Conservation (phyloP, 2,329 filamentous ascomycete genomes). For the Cryphonectria japonica region DNA sequence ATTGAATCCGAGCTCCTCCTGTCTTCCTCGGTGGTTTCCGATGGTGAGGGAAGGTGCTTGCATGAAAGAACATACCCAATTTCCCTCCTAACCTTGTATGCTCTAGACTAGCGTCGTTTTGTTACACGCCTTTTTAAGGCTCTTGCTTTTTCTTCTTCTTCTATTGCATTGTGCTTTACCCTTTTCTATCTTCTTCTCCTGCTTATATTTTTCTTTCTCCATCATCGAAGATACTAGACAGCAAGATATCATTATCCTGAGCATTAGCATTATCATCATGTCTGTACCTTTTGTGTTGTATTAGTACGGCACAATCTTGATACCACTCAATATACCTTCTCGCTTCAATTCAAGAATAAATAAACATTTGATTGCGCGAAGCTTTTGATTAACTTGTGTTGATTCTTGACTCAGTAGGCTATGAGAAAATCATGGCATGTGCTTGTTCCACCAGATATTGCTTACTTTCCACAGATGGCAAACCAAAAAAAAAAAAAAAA, state of each 20-base stretch:
- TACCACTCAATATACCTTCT: neutral
- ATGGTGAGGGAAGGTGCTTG: neutral
- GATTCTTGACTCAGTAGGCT: neutral
- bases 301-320: conserved; percentile 1
- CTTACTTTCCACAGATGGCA: no score
- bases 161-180: conserved; percentile 6
- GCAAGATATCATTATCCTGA: neutral
- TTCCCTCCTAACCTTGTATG: neutral
- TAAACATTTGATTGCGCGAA: no score
- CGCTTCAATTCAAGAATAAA: neutral
- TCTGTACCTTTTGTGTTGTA: neutral
- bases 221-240: neutral
- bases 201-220: neutral
- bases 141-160: neutral
- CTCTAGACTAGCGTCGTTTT: neutral
- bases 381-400: neutral
- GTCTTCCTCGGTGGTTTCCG: neutral
- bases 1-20: neutral
- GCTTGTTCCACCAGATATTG: no score
- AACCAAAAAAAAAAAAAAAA: no score
- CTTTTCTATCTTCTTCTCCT: neutral
- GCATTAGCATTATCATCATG: neutral
- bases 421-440: neutral
- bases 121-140: neutral
- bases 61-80: neutral